A percentile compares a stretch with the other conserved stretches of the same genome.
Evolutionary conservation across 2,329 filamentous ascomycete genomes (phyloP).

Genomic region (Fragosphaeria purpurea): DNA sequence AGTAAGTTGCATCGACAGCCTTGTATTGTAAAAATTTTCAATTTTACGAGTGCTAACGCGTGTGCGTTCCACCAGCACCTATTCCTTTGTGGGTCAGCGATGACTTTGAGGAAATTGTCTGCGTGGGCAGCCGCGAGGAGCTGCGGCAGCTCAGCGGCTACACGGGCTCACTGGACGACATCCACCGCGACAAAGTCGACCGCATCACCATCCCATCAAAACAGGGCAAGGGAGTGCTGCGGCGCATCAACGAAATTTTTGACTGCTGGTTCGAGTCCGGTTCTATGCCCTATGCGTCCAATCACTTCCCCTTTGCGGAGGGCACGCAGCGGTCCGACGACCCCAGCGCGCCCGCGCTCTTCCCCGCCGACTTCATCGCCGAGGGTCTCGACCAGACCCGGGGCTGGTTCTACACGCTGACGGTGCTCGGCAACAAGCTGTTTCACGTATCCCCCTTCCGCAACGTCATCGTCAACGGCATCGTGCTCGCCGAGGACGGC

Average conservation of each 20-base stretch:
- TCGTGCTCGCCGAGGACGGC: slow-evolving; percentile 52
- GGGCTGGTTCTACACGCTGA: slow-evolving; percentile 93
- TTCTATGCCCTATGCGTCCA: slow-evolving; percentile 44
- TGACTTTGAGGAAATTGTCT: slow-evolving; percentile 77
- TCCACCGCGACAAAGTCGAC: slow-evolving; percentile 90
- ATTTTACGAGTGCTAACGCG: neutral
- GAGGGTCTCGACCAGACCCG: slow-evolving; percentile 66
- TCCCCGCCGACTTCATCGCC: slow-evolving; percentile 42
- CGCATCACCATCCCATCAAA: slow-evolving; percentile 89
- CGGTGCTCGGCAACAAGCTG: slow-evolving; percentile 73
- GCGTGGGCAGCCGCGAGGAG: slow-evolving; percentile 75
- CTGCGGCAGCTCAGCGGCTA: slow-evolving; percentile 81
- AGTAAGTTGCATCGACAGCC: slow-evolving; percentile 52
- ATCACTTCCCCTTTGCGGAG: slow-evolving; percentile 59
- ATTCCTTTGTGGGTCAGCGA: slow-evolving; percentile 64
- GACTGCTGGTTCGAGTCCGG: slow-evolving; percentile 48
- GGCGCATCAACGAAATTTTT: slow-evolving; percentile 51
- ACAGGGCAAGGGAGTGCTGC: slow-evolving; percentile 56
- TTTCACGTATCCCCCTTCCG: slow-evolving; percentile 61
- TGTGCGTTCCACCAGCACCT: neutral
- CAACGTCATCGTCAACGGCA: slow-evolving; percentile 50
- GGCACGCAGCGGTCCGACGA: slow-evolving; percentile 79
- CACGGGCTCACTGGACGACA: slow-evolving; percentile 68
- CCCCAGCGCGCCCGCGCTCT: slow-evolving; percentile 19
- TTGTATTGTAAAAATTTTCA: no score